phyloP scores from a whole-genome alignment of 768 basidiomycete species.

The Lyophyllum decastes region DNA sequence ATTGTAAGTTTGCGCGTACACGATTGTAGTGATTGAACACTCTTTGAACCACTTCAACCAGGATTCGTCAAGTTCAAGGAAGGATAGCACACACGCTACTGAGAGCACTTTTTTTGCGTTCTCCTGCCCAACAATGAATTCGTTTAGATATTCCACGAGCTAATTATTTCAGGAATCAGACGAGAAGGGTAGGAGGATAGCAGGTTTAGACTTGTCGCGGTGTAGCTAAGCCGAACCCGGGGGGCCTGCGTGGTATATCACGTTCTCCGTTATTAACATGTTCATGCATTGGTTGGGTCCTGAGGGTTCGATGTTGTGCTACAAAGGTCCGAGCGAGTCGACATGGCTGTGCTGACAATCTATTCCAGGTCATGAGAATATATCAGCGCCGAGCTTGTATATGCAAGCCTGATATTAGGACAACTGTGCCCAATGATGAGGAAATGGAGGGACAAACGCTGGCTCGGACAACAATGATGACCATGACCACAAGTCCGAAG shows the following conservation, averaged over 20 bases:
- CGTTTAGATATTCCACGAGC: slow-evolving; percentile 84
- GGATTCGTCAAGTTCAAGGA: background rate
- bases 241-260: slow-evolving; percentile 35
- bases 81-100: slow-evolving; percentile 72
- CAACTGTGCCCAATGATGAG: background rate
- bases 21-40: slow-evolving; percentile 97
- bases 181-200: background rate
- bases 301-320: slow-evolving; percentile 38
- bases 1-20: slow-evolving; percentile 67
- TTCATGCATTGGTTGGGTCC: slow-evolving; percentile 61
- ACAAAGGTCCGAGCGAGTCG: slow-evolving; percentile 27
- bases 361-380: slow-evolving; percentile 16
- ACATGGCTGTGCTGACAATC: slow-evolving; percentile 15
- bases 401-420: background rate
- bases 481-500: background rate
- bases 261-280: slow-evolving; percentile 30
- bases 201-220: slow-evolving; percentile 43
- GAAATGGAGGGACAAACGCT: background rate
- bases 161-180: slow-evolving; percentile 29
- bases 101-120: slow-evolving; percentile 91
- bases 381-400: background rate
- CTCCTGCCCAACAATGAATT: slow-evolving; percentile 91
- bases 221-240: slow-evolving; percentile 58
- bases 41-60: slow-evolving; percentile 37
- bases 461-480: too few relatives aligned